Base-by-base conservation (phyloP, 305 asterid species). In the Petunia hybrid region DNA sequence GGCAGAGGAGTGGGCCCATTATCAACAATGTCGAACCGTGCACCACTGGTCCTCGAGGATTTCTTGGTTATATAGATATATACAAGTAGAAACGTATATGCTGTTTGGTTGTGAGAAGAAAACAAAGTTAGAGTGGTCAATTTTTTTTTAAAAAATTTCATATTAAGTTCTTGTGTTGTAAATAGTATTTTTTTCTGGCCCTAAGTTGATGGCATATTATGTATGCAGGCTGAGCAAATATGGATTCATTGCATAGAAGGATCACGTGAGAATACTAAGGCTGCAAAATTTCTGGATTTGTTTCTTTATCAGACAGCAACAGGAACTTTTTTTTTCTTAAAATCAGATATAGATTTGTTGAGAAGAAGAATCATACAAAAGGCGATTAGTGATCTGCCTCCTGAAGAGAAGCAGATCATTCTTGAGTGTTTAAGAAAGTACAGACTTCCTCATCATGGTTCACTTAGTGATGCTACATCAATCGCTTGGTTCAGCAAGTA, bases 161-260 rank as follows among this genome's bases (percentile, higher is more conserved):
- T 65, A 36, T 22, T 12, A 59, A 53, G 36, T 12, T 81, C 66
- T 42, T 77, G 5, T 62, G 61, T 62, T 53, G 78, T 10, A 79
- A 79, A 71, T 60, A 41, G 55, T 46, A 39, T n/a, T 55, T 60
- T 55, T 60, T 71, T 71, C 45, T 35, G 13, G 12, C 61, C 31
- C 31, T 35, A 1, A 31, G 61, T 2, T 73, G 67, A 12, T 40
- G 67, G 53, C 43, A 39, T 77, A 65, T 68, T 78, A 63, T 55
- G 41, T 10, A 16, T 71, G 56, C 89, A 95, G 99, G 91, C 82
- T 6, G 87, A 83, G 40, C 86, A 81, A 80, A 85, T 80, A 57
- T 90, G 89, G 95, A 77, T 75, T 77, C 80, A 80, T 64, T 91
- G 90, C 76, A 79, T 78, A 62, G 82, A 87, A 84, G 89, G 77